These are phyloP conservation scores for Trifolium fragiferum DNA, from an alignment of 306 rosid genomes.

Conservation along the genomic window DNA sequence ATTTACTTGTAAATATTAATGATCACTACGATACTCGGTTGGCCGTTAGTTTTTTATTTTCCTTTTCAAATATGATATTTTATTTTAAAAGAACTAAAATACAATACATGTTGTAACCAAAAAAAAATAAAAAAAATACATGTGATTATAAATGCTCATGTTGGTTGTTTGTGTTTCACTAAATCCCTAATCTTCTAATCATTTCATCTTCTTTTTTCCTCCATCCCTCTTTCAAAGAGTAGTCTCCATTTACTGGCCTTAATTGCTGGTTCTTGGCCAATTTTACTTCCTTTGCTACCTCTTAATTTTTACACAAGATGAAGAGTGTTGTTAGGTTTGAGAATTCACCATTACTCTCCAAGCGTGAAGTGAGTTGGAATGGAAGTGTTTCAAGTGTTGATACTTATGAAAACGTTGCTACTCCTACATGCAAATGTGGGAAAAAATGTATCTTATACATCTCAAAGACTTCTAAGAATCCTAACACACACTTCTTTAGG, in stretches of 20 bases:
- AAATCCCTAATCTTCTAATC: neutral
- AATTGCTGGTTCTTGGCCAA: neutral
- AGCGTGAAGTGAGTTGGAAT: neutral
- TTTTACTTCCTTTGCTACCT: neutral
- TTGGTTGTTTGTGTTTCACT: neutral
- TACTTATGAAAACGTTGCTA: neutral
- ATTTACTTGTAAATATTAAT: neutral
- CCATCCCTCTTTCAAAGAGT: neutral
- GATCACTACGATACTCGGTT: neutral
- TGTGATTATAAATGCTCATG: neutral
- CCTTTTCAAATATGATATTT: neutral
- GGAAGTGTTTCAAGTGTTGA: neutral
- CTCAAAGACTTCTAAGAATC: conserved; percentile 15
- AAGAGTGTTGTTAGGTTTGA: neutral
- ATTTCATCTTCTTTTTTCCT: neutral
- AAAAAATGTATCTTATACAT: neutral
- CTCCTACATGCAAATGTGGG: conserved; percentile 13
- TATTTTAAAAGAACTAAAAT: neutral
- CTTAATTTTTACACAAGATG: neutral
- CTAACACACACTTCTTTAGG: neutral
- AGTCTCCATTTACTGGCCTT: neutral
- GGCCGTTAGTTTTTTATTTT: neutral
- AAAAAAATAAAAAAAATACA: too few relatives aligned
- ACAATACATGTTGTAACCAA: neutral
- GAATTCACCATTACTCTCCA: conserved; percentile 4